phyloP scores from a whole-genome alignment of 2,329 filamentous ascomycete genomes.

The Fusarium hainanense region DNA sequence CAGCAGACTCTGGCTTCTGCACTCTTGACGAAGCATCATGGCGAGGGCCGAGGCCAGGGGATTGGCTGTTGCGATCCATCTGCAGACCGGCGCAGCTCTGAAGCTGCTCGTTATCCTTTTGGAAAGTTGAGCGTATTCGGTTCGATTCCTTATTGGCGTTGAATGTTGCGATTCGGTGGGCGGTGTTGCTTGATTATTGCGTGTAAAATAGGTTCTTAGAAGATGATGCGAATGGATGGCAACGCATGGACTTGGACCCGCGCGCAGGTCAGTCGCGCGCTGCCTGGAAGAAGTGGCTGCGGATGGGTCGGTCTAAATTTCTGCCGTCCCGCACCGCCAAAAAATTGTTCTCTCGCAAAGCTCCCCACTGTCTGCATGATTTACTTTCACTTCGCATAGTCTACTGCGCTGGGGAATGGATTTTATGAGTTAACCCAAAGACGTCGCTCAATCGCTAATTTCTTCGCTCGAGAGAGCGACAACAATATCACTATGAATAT shows the following conservation, averaged over 20 bases:
- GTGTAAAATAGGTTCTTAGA: slow-evolving; percentile 3
- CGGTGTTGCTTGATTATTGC: not conserved
- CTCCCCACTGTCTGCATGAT: slow-evolving; percentile 38
- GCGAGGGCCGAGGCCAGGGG: slow-evolving; percentile 65
- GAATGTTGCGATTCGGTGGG: not conserved
- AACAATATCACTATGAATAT: slow-evolving; percentile 68
- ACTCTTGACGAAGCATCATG: slow-evolving; percentile 66
- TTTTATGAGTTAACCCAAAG: slow-evolving; percentile 37
- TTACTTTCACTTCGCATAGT: slow-evolving; percentile 32
- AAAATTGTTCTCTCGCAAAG: slow-evolving; percentile 51
- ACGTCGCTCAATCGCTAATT: slow-evolving; percentile 41
- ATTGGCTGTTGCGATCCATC: slow-evolving; percentile 65
- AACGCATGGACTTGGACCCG: slow-evolving; percentile 5
- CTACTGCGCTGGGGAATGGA: slow-evolving; percentile 38
- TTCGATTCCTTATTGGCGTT: not conserved
- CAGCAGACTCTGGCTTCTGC: slow-evolving; percentile 66
- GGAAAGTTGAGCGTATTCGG: not conserved
- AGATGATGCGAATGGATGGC: slow-evolving; percentile 30
- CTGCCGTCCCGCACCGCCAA: slow-evolving; percentile 60
- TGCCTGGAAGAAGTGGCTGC: not conserved
- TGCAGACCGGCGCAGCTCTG: not conserved
- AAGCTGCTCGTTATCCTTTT: not conserved
- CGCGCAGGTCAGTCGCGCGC: slow-evolving; percentile 27
- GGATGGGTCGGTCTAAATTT: slow-evolving; percentile 47
- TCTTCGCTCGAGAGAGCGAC: slow-evolving; percentile 29